A percentile compares a stretch with the other conserved stretches of the same genome.
phyloP scores from a whole-genome alignment of 2,329 filamentous ascomycete genomes.

The Ploettnerulaceae sp. region DNA sequence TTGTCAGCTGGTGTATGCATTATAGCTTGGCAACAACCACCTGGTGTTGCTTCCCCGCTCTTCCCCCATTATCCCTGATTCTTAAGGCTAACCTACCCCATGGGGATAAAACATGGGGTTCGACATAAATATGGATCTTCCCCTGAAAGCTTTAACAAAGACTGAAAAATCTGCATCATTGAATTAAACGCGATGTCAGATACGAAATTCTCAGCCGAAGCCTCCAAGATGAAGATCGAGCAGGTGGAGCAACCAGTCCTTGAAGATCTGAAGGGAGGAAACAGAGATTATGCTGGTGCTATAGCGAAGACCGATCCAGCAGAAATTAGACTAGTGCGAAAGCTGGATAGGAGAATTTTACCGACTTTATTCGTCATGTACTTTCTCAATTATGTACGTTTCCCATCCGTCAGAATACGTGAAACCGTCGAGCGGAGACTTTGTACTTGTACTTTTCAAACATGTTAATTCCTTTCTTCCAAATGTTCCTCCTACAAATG shows the following conservation, averaged over 20 bases:
- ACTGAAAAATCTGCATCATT: no score
- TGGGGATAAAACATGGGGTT: background rate
- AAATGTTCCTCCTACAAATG: no score
- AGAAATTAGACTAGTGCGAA: conserved; percentile 37
- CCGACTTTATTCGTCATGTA: conserved; percentile 35
- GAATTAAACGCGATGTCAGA: no score
- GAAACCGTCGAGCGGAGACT: no score
- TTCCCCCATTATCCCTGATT: background rate
- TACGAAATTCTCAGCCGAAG: background rate
- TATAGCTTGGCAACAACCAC: background rate
- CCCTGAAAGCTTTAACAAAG: background rate
- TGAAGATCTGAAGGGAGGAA: background rate
- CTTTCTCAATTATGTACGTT: conserved; percentile 28
- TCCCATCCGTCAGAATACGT: no score
- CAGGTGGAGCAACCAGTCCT: background rate
- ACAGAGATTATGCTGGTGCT: conserved; percentile 26
- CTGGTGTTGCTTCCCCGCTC: conserved; percentile 1
- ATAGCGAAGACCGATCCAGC: conserved; percentile 33
- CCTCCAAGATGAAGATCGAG: background rate
- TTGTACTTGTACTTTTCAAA: no score
- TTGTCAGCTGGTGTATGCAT: background rate
- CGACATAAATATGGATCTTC: background rate
- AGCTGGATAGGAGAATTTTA: conserved; percentile 37
- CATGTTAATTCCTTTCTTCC: no score
- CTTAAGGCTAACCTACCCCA: background rate